Base-by-base conservation (phyloP, 176 grass and related monocot genomes). In the Oryza punctata region DNA sequence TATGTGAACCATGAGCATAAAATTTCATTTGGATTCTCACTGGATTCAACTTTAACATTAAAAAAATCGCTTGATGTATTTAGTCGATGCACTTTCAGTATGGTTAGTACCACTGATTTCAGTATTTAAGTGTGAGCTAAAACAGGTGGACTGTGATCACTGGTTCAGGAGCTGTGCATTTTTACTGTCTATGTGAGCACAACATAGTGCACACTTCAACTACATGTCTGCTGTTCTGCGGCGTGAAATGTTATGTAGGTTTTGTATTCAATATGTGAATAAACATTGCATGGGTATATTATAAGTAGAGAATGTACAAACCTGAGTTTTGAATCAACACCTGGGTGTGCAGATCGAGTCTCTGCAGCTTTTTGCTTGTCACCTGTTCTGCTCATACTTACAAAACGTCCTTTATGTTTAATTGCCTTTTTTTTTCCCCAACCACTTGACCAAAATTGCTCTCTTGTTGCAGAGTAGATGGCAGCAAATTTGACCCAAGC, bases 1-100 rank as follows among this genome's bases (percentile, higher is more conserved):
- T 57, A 27, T 57, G 60, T 84, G 60, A 78, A 41, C 67, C 57
- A 33, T 54, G n/a, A 75, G 60, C 40, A 2, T 19, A 76, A 18
- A 40, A 44, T 59, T 59, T 33, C 28, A 16, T 67, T 41, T 4
- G 52, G 16, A 45, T 72, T 83, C 21, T 35, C 23, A 37, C 27
- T 28, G 2, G 12, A 59, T 61, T 88, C 1, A 68, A 84, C 64
- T 21, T 14, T 47, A 1, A 66, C 47, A 49, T 10, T 10, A 63
- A 60, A 15, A 78, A 28, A 24, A 3, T 26, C 6, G 45, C 30
- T 45, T 59, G 44, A 84, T 65, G 43, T 14, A 43, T 37, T 68
- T 43, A 3, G n/a, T 75, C 64, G 24, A 14, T 71, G 29, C 29
- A 35, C 10, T 24, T 45, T 47, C 50, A 45, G 23, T 13, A 27